Evolutionary conservation across 2,329 filamentous ascomycete genomes (phyloP).

Genomic region (Microsporum audouinii): DNA sequence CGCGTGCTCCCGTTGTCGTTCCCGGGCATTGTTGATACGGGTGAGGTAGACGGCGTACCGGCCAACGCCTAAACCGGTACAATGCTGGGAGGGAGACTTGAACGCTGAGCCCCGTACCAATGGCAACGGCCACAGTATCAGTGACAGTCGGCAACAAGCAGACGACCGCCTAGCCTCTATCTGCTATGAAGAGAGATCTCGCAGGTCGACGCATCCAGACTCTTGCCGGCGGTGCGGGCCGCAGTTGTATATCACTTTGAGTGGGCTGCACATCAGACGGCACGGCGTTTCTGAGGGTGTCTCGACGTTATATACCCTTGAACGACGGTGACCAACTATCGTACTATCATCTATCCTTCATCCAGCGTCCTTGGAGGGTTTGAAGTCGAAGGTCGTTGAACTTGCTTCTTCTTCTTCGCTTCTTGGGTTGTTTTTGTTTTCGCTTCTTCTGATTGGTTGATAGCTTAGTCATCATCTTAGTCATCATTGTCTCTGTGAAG

Average conservation of each 20-base stretch:
- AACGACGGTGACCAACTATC: neutral
- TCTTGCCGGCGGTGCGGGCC: constrained; percentile 2
- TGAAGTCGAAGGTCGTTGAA: neutral
- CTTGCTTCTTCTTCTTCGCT: neutral
- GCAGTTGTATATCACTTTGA: neutral
- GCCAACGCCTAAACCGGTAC: neutral
- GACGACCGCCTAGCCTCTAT: neutral
- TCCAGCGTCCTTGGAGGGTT: neutral
- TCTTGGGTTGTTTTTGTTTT: neutral
- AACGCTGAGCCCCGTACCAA: neutral
- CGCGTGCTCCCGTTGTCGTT: constrained; percentile 58
- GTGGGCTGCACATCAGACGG: constrained; percentile 2
- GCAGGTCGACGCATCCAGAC: neutral
- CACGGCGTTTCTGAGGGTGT: neutral
- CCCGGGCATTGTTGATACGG: neutral
- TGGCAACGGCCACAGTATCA: neutral
- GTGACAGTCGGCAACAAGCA: neutral
- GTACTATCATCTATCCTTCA: neutral
- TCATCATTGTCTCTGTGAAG: neutral
- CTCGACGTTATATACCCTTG: neutral
- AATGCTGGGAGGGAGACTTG: no score
- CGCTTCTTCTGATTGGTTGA: neutral
- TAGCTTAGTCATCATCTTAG: neutral
- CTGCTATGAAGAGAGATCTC: neutral
- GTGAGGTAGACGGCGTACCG: neutral